Base-by-base conservation (phyloP, 305 asterid genomes). In the Petunia hybrid region DNA sequence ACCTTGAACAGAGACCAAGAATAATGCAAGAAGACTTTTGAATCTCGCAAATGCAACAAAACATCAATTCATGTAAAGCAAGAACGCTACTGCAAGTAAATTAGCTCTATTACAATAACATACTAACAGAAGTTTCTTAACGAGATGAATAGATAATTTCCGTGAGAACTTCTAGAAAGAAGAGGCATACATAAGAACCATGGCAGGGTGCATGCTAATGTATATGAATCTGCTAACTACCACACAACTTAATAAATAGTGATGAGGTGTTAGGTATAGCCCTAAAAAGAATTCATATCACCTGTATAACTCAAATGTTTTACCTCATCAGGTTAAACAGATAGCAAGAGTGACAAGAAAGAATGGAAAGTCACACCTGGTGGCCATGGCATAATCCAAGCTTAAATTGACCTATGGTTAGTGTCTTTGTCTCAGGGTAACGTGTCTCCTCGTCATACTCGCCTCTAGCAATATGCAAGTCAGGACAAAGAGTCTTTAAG, bases 321-420 rank as follows among this genome's bases (percentile, higher is more conserved):
- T 13, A 55, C 76, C 61, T 7, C 22, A 55, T 57, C 79, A n/a
- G 43, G 56, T 48, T 61, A 76, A 78, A 76, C 43, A 22, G 77
- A 31, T 35, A 67, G 62, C 78, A 67, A 77, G 67, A 39, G 67
- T 14, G 48, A 12, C 83, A 82, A 79, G 53, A 82, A 82, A 40
- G 55, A 39, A 78, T 75, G 80, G 42, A n/a, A 87, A 85, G 63
- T 2, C 78, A 5, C 61, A 96, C 99, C 99, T 94, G 99, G 87
- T 96, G 98, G 78, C 99, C 99, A 87, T 96, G 99, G 91, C 99
- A 96, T 38, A 96, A 87, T 36, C 99, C 99, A 16, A 96, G 92
- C 93, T 96, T 96, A 84, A 96, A 96, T 88, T 96, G 99, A 10
- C 99, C 99, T 65, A 96, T 92, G 8, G 97, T 96, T 57, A 96